phyloP scores from a whole-genome alignment of 1,284 basidiomycete genomes.

The Trichosporon sp. region DNA sequence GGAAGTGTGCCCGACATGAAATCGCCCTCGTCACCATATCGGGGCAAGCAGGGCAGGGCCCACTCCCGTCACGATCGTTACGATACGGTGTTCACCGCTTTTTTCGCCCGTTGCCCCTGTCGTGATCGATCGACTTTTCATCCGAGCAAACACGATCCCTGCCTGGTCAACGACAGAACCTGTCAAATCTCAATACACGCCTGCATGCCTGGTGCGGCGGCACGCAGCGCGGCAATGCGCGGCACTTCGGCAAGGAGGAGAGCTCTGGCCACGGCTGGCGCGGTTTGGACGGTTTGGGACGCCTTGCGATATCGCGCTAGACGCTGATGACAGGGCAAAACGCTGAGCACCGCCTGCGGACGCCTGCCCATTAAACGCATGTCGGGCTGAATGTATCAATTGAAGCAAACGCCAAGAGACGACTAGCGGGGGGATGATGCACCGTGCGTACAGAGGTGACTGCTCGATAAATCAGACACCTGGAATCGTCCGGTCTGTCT shows the following conservation, averaged over 20 bases:
- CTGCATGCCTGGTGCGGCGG: no score
- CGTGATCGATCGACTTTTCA: background rate
- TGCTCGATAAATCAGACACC: background rate
- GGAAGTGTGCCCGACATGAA: background rate
- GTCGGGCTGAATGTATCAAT: constrained; percentile 2
- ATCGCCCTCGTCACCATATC: background rate
- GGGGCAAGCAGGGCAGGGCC: background rate
- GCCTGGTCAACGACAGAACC: no score
- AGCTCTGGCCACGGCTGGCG: no score
- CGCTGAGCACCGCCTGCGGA: background rate
- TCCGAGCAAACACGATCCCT: background rate
- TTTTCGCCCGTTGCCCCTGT: background rate
- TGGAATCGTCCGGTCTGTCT: background rate
- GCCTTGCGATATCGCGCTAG: background rate
- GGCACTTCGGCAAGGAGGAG: background rate
- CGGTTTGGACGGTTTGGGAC: no score
- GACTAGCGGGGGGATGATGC: constrained; percentile 3
- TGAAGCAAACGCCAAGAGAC: background rate
- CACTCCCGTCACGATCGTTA: background rate
- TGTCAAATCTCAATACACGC: no score
- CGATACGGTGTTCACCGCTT: background rate
- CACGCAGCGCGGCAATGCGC: background rate
- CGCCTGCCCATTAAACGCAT: constrained; percentile 2
- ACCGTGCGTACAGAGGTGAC: constrained; percentile 5
- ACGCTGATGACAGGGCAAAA: background rate